Conservation (phyloP, 2,329 filamentous ascomycete species). For the Diaporthe eres region DNA sequence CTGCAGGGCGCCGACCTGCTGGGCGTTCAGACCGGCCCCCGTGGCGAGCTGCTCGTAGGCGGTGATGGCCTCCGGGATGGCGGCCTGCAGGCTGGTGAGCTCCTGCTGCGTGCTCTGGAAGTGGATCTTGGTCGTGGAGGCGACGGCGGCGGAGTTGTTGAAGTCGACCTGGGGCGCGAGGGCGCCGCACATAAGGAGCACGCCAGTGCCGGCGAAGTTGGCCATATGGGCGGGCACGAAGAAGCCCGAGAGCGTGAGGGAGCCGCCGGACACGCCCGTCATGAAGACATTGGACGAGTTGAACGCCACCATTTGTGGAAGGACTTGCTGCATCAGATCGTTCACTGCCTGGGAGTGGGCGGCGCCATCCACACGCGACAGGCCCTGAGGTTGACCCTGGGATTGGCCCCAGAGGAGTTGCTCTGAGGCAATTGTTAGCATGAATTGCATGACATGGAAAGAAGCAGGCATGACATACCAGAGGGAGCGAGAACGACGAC, state of each 20-base stretch:
- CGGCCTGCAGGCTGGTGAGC: conserved; percentile 61
- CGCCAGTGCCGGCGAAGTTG: conserved; percentile 63
- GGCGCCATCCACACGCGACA: conserved; percentile 67
- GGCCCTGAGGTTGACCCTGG: conserved; percentile 67
- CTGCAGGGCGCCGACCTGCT: conserved; percentile 64
- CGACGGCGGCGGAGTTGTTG: conserved; percentile 54
- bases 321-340: conserved; percentile 62
- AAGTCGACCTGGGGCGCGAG: conserved; percentile 67
- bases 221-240: conserved; percentile 70
- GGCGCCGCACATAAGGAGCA: conserved; percentile 70
- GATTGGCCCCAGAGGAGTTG: conserved; percentile 72
- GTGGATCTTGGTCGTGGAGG: conserved; percentile 65
- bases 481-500: conserved; percentile 66
- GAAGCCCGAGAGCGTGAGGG: conserved; percentile 68
- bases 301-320: conserved; percentile 68
- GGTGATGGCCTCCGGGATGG: conserved; percentile 64
- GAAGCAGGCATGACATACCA: conserved; percentile 29
- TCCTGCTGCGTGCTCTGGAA: conserved; percentile 70
- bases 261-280: conserved; percentile 70
- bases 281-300: conserved; percentile 67
- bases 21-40: conserved; percentile 57
- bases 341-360: conserved; percentile 69
- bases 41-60: conserved; percentile 66
- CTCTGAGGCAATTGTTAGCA: conserved; percentile 8
- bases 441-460: background rate